Base-by-base conservation (phyloP, 2,329 filamentous ascomycete genomes). In the Diaporthe eres region DNA sequence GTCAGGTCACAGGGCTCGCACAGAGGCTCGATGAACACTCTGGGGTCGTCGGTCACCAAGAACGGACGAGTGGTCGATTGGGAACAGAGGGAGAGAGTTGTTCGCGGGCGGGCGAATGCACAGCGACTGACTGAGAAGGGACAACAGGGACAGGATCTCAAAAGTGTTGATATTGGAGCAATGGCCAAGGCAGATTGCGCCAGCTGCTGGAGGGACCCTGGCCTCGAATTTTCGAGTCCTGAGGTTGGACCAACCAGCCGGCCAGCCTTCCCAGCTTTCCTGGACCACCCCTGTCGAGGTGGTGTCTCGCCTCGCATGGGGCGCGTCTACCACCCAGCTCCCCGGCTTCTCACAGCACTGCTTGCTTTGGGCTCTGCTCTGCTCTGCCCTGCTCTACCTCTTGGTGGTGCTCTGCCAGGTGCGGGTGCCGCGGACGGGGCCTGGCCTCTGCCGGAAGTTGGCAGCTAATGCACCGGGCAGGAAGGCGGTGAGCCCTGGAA, bases 131-230 rank as follows among this genome's bases (percentile, higher is more conserved):
- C 47, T 25, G 31, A 68, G 49, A 13, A 31, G 65, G n/a, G 34
- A 53, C 34, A 31, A 42, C 65, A 70, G 65, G 65, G 49, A 70
- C 31, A 55, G 49, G 34, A 53, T 42, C 34, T 70, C 65, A 70
- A 70, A 70, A 55, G 65, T 55, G 65, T 70, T 70, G 65, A 70
- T 70, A 70, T 70, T 70, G 65, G 65, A 70, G 65, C 65, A 70
- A 42, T 25, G 65, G 49, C 65, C 65, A 70, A 70, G 65, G 65
- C 49, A 37, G 65, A 70, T 70, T 70, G 65, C 65, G 65, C 65
- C 65, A 70, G 65, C 34, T 22, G 65, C 65, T 55, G 15, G 49
- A 70, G 65, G 65, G 65, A 70, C 65, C 65, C 65, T 55, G 49
- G 65, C 65, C 65, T 53, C 49, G 65, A 70, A 70, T 70, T 70